Base-by-base conservation (phyloP, 2,329 filamentous ascomycete species). In the Knufia petricola region DNA sequence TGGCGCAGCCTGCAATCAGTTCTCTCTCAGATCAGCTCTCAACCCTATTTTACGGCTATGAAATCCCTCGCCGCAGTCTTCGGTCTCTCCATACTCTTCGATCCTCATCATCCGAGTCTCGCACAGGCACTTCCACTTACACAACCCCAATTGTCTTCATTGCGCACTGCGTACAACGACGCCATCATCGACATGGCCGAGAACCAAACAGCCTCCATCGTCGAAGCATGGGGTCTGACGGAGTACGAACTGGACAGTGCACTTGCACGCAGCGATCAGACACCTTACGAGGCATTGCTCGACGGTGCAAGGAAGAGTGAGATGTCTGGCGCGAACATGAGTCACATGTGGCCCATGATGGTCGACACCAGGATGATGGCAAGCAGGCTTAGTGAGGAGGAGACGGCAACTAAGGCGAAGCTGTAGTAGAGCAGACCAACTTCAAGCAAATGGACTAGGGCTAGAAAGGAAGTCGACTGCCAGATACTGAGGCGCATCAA, bases 201-300 rank as follows among this genome's bases (percentile, higher is more conserved):
- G 20, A 43, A 49, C 28, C 52, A 58, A 39, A 52, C 53, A 3
- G 51, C 45, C n/a, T 46, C 31, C 1, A 55, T 60, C 39, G 55
- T 59, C 20, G 52, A 59, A 21, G 58, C 56, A 24, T 59, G 57
- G 41, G 55, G 55, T 15, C 55, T 59, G 19, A 59, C 58, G 10
- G 58, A 59, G 17, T 58, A 53, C 49, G 57, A 60, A 44, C 52
- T 59, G 38, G 55, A 60, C 41, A 59, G 57, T 36, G 56, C 56
- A 3, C 41, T 60, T 12, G 57, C 58, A 15, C 54, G 55, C 31
- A 44, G 50, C 12, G 49, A 60, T 30, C 50, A 58, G 50, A 47
- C 48, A 15, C 58, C 58, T 7, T 60, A 60, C 40, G 56, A 60
- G 28, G 58, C 58, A 8, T 37, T 60, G 19, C 52, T 56, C 26